Base-by-base conservation (phyloP, 2,329 filamentous ascomycete species). In the Chaetomiaceae sp. region DNA sequence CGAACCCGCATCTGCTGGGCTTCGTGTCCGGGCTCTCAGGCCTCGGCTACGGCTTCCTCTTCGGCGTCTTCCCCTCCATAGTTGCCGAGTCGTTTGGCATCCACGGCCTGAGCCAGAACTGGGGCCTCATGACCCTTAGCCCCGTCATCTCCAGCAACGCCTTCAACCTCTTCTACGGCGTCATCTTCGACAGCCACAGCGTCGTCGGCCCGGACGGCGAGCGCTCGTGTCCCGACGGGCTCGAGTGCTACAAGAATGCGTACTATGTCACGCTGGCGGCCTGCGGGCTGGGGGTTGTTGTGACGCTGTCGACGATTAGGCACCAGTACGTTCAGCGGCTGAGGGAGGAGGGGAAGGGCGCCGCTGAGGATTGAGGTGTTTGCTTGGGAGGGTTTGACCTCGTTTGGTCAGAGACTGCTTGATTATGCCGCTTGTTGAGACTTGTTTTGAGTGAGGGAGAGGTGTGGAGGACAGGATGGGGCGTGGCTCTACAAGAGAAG, bases 71-170 rank as follows among this genome's bases (percentile, higher is more conserved):
- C 65, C 93, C 93, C 0, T 90, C 89, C 11, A 81, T 97, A 15
- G 79, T 87, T 9, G 88, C 90, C 6, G 90, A 97, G 62, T 84
- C 85, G 0, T 98, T 98, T 63, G 93, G 93, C 7, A 85, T 96
- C 20, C 78, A 84, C 50, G 91, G 90, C 1, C 73, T 98, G 38
- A 89, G 85, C 45, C 88, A 95, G 62, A 98, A 97, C 61, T 98
- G 93, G 91, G 93, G 93, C 12, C 84, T 86, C 58, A 94, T 98
- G 82, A 96, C 88, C 0, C 72, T 96, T 38, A 84, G 88, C 3
- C 90, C 91, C 0, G 88, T 95, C 3, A 67, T 95, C 22, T 89
- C 84, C 8, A 90, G 88, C 40, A 95, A 97, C 58, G 65, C 95
- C 18, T 97, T 95, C 74, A 98, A 97, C 62, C 68, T 96, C 1